Percentiles rank a stretch among this genome's conserved stretches.
phyloP scores from a whole-genome alignment of 495 filamentous ascomycete genomes.

The Extremus antarcticus region DNA sequence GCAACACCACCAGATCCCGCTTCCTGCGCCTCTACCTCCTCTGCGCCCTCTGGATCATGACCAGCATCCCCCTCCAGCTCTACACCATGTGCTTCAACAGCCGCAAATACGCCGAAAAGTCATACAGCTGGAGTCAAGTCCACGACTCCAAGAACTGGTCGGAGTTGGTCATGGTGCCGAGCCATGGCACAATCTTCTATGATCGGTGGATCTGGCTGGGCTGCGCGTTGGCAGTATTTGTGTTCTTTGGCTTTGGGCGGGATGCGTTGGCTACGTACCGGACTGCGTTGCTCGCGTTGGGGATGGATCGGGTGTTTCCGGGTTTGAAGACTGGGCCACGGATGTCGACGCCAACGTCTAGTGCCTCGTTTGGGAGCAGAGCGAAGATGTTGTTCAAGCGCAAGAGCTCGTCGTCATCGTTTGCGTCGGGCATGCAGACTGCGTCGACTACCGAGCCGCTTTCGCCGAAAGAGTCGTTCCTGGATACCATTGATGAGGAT shows the following conservation, averaged over 20 bases:
- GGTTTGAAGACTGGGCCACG: not conserved
- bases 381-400: slow-evolving; percentile 17
- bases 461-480: not conserved
- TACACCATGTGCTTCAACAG: slow-evolving; percentile 44
- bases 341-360: not conserved
- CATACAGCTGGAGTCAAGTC: slow-evolving; percentile 44
- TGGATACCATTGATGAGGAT: not conserved
- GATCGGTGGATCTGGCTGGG: slow-evolving; percentile 59
- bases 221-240: slow-evolving; percentile 51
- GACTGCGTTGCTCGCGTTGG: slow-evolving; percentile 31
- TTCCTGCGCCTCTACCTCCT: slow-evolving; percentile 73
- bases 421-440: not conserved
- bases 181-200: slow-evolving; percentile 42
- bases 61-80: slow-evolving; percentile 52
- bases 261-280: slow-evolving; percentile 70
- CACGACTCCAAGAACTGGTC: slow-evolving; percentile 46
- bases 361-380: slow-evolving; percentile 13
- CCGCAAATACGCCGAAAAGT: slow-evolving; percentile 23
- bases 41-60: slow-evolving; percentile 52
- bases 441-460: not conserved
- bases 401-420: not conserved
- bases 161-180: slow-evolving; percentile 51
- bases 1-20: slow-evolving; percentile 52
- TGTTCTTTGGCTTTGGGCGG: slow-evolving; percentile 70
- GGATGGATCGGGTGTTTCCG: slow-evolving; percentile 12